phyloP scores from a whole-genome alignment of 352 stramenopile genomes.

The Globisporangium spiculum region DNA sequence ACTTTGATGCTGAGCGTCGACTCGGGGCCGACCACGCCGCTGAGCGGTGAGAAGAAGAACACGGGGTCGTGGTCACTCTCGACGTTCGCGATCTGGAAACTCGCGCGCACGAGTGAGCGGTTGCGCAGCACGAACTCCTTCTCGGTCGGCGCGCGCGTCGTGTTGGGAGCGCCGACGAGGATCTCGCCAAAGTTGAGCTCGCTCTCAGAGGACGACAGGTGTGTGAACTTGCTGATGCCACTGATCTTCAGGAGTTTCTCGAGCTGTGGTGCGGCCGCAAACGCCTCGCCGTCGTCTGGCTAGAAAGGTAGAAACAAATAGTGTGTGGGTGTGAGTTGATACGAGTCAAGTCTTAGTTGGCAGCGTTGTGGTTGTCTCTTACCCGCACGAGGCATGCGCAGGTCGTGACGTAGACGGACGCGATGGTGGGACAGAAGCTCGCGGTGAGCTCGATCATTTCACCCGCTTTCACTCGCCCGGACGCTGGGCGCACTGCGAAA shows the following conservation, averaged over 20 bases:
- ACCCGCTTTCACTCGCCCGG: conserved; percentile 64
- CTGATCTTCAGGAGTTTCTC: conserved; percentile 83
- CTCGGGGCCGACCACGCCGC: conserved; percentile 73
- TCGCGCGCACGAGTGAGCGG: conserved; percentile 87
- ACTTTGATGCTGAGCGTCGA: conserved; percentile 67
- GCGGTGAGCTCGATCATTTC: conserved; percentile 62
- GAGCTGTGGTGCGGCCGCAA: conserved; percentile 20
- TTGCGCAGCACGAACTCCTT: conserved; percentile 89
- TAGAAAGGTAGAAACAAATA: conserved; percentile 13
- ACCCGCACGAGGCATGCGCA: conserved; percentile 61
- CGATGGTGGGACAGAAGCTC: conserved; percentile 64
- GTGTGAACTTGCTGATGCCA: conserved; percentile 88
- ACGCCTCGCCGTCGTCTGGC: conserved; percentile 26
- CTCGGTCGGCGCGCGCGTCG: conserved; percentile 43
- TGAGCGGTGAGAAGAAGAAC: conserved; percentile 77
- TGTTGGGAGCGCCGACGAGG: conserved; percentile 56
- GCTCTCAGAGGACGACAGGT: conserved; percentile 77
- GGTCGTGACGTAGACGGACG: conserved; percentile 86
- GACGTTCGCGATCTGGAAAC: conserved; percentile 64
- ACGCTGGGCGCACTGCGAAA: conserved; percentile 76
- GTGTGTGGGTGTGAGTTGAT: neutral
- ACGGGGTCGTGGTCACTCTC: conserved; percentile 85
- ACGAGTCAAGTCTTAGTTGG: too few species aligned
- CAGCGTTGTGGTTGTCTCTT: conserved; percentile 15
- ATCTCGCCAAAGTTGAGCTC: conserved; percentile 85